Evolutionary conservation across 345 rosid species (phyloP).

Genomic region (Hevea brasiliensis): DNA sequence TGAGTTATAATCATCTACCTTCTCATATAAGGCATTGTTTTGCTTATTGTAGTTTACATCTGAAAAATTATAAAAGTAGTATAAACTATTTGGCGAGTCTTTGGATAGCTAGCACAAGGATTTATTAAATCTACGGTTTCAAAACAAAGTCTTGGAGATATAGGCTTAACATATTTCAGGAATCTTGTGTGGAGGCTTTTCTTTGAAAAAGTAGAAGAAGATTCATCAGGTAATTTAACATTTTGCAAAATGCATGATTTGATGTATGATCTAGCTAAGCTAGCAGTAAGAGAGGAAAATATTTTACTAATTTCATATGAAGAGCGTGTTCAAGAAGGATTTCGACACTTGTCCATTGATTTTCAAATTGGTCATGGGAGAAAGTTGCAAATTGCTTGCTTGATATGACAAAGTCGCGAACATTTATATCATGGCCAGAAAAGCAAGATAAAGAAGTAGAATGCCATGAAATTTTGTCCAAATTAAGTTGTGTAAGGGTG

Average conservation of each 20-base stretch:
- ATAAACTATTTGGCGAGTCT: conserved; percentile 15
- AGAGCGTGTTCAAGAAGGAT: background rate
- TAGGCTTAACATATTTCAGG: conserved; percentile 6
- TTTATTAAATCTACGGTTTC: too few species aligned
- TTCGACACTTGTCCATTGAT: too few species aligned
- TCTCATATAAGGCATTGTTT: too few species aligned
- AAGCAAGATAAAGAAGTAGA: too few species aligned
- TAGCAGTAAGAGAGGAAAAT: background rate
- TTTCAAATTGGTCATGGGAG: background rate
- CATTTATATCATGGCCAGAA: too few species aligned
- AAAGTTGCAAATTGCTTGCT: background rate
- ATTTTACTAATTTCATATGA: accelerated
- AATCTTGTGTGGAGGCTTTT: background rate
- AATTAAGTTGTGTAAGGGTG: too few species aligned
- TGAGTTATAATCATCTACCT: conserved; percentile 25
- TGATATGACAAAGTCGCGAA: background rate
- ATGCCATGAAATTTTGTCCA: too few species aligned
- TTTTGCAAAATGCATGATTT: conserved; percentile 23
- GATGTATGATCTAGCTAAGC: conserved; percentile 23
- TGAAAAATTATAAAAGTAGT: conserved; percentile 21
- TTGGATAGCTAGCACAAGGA: conserved; percentile 35
- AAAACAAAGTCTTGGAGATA: background rate
- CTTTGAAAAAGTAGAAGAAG: background rate
- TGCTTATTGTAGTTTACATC: too few species aligned
- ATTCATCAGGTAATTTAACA: background rate